A percentile compares a stretch with the other conserved stretches of the same genome.
Conservation (phyloP, 495 filamentous ascomycete species). For the Thozetella sp. region DNA sequence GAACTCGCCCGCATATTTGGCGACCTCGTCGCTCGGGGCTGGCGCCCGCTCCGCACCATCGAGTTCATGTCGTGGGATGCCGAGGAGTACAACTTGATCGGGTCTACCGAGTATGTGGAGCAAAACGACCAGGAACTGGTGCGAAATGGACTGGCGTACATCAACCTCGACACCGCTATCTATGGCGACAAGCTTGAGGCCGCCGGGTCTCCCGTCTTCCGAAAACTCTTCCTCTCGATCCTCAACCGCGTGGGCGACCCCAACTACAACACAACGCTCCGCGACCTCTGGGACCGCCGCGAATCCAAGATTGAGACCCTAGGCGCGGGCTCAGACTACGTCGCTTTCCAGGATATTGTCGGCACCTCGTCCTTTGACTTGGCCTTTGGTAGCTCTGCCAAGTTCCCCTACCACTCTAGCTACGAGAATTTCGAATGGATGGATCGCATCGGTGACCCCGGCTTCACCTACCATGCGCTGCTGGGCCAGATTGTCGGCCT, state of each 20-base stretch:
- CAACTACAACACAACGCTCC: slow-evolving; percentile 68
- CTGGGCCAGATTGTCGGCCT: slow-evolving; percentile 80
- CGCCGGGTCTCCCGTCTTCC: slow-evolving; percentile 76
- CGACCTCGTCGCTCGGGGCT: slow-evolving; percentile 71
- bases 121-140: slow-evolving; percentile 80
- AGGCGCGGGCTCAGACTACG: slow-evolving; percentile 84
- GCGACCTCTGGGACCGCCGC: slow-evolving; percentile 73
- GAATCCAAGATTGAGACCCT: slow-evolving; percentile 66
- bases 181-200: slow-evolving; percentile 74
- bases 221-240: slow-evolving; percentile 68
- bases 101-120: slow-evolving; percentile 94
- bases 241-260: slow-evolving; percentile 77
- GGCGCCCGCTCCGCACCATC: slow-evolving; percentile 90
- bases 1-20: slow-evolving; percentile 86
- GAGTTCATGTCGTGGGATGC: slow-evolving; percentile 96
- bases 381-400: slow-evolving; percentile 67
- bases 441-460: slow-evolving; percentile 74
- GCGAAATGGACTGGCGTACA: slow-evolving; percentile 76
- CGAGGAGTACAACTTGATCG: slow-evolving; percentile 90
- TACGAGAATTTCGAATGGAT: slow-evolving; percentile 93
- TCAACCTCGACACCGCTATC: slow-evolving; percentile 91
- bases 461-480: slow-evolving; percentile 78
- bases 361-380: slow-evolving; percentile 90
- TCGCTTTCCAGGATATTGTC: slow-evolving; percentile 92
- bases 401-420: slow-evolving; percentile 78